A percentile compares a stretch with the other conserved stretches of the same genome.
Evolutionary conservation across 2,329 filamentous ascomycete species (phyloP).

Genomic region (Trichophyton equinum): DNA sequence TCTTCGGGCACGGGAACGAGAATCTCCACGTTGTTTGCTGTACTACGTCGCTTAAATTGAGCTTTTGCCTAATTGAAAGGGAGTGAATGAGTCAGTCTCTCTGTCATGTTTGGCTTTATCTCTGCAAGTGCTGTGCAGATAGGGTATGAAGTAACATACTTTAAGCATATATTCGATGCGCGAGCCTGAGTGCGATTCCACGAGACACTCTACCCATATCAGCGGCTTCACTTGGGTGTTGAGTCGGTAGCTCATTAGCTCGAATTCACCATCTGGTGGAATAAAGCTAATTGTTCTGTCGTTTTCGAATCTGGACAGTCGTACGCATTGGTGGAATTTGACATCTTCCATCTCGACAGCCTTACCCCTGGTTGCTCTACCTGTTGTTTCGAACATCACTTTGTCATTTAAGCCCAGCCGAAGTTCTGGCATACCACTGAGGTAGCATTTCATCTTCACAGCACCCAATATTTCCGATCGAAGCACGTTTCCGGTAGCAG

Average conservation of each 20-base stretch:
- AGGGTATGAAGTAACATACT: slow-evolving; percentile 26
- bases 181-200: slow-evolving; percentile 89
- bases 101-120: neutral
- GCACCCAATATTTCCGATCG: slow-evolving; percentile 93
- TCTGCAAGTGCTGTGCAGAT: neutral
- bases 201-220: slow-evolving; percentile 97
- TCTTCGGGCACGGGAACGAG: slow-evolving; percentile 94
- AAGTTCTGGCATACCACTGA: slow-evolving; percentile 95
- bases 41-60: slow-evolving; percentile 95
- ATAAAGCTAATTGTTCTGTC: slow-evolving; percentile 98
- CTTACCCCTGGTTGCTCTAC: slow-evolving; percentile 84
- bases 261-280: slow-evolving; percentile 94
- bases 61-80: slow-evolving; percentile 53
- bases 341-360: slow-evolving; percentile 99
- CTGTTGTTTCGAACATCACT: slow-evolving; percentile 98
- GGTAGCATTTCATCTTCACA: slow-evolving; percentile 99
- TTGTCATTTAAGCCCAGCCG: slow-evolving; percentile 94
- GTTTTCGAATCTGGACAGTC: slow-evolving; percentile 92
- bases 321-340: slow-evolving; percentile 97
- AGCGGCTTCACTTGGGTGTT: slow-evolving; percentile 98
- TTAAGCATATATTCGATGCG: slow-evolving; percentile 99
- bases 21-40: slow-evolving; percentile 97
- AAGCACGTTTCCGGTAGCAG: slow-evolving; percentile 84
- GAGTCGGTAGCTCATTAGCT: slow-evolving; percentile 96
- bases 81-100: neutral